Percentiles rank a stretch among this genome's conserved stretches.
phyloP scores from a whole-genome alignment of 495 filamentous ascomycete genomes.

The Xylaria sp. region DNA sequence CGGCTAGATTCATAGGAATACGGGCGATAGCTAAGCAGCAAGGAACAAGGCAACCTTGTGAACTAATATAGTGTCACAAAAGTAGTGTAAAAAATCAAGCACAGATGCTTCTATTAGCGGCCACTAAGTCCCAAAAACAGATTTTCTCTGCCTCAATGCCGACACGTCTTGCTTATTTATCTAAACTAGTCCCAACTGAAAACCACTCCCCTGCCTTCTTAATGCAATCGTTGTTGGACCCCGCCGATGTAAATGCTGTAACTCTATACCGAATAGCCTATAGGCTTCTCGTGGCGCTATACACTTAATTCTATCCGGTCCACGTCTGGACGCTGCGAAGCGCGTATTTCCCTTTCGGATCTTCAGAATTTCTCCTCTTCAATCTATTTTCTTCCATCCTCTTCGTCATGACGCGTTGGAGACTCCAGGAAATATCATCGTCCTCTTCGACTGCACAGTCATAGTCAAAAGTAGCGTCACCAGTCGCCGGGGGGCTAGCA shows the following conservation, averaged over 20 bases:
- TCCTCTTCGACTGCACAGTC: constrained; percentile 35
- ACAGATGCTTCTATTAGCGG: background rate
- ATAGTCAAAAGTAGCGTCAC: constrained; percentile 14
- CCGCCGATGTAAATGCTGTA: background rate
- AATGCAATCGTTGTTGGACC: background rate
- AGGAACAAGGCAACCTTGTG: background rate
- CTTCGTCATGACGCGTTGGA: constrained; percentile 47
- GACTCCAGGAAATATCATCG: constrained; percentile 45
- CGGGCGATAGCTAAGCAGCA: background rate
- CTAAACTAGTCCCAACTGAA: background rate
- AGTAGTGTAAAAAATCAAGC: too few species aligned
- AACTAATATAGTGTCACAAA: background rate
- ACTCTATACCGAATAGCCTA: background rate
- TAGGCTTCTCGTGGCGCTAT: background rate
- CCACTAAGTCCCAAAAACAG: background rate
- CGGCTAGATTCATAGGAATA: constrained; percentile 48
- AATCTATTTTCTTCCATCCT: constrained; percentile 33
- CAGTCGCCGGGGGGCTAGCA: constrained; percentile 18
- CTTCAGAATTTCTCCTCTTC: constrained; percentile 15
- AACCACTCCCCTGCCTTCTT: background rate
- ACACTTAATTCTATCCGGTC: background rate
- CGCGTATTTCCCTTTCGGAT: constrained; percentile 20
- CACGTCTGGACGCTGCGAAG: constrained; percentile 21
- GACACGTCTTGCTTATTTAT: background rate
- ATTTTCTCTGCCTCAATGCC: background rate